phyloP scores from a whole-genome alignment of 768 basidiomycete genomes.

The Postia placenta region DNA sequence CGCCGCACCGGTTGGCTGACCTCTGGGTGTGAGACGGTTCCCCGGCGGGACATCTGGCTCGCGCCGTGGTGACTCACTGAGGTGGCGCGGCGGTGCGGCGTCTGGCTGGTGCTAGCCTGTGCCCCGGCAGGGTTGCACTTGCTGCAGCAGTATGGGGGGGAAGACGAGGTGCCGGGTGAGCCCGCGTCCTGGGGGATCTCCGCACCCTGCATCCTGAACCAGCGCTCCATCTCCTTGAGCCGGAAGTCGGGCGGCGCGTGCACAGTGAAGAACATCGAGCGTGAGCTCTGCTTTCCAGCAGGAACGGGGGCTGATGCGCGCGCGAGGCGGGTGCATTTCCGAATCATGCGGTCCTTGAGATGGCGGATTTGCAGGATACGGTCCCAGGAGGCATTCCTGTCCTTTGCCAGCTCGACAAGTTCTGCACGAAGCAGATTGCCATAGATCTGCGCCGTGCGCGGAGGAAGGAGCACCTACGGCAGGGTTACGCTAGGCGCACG shows the following conservation, averaged over 20 bases:
- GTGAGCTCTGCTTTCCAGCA: slow-evolving; percentile 33
- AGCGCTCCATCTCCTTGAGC: slow-evolving; percentile 74
- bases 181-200: slow-evolving; percentile 9
- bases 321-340: slow-evolving; percentile 66
- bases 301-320: slow-evolving; percentile 36
- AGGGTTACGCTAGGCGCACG: background rate
- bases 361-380: slow-evolving; percentile 69
- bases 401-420: slow-evolving; percentile 52
- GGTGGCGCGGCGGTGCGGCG: slow-evolving; percentile 5
- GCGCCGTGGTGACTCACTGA: background rate
- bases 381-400: slow-evolving; percentile 53
- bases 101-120: slow-evolving; percentile 6
- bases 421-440: slow-evolving; percentile 61
- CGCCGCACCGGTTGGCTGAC: background rate
- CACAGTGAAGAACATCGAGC: slow-evolving; percentile 53
- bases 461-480: slow-evolving; percentile 51
- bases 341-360: slow-evolving; percentile 77
- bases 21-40: background rate
- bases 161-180: background rate
- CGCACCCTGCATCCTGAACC: slow-evolving; percentile 49
- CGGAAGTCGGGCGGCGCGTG: slow-evolving; percentile 69
- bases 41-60: slow-evolving; percentile 4
- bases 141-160: slow-evolving; percentile 17
- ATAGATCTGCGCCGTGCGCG: slow-evolving; percentile 60
- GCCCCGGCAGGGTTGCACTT: slow-evolving; percentile 4